Evolutionary conservation across 371 early-diverging fungal genomes (phyloP), one percentile per base, ranked within the genome.

Genomic region (Thermomucor indicae-seudaticae): DNA sequence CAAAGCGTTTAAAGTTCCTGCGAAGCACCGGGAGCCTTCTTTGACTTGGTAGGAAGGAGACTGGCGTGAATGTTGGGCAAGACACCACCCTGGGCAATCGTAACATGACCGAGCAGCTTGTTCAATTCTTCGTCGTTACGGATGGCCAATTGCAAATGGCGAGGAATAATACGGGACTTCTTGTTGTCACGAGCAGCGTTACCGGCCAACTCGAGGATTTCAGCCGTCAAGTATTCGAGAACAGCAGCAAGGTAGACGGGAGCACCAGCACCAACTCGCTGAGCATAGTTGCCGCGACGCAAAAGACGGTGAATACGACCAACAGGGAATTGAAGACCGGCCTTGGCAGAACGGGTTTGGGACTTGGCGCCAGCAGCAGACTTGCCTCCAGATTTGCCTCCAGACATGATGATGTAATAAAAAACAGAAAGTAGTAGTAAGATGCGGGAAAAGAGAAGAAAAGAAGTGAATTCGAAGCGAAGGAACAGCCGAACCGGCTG

Each of bases 231-330:
- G 81, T 96, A 96, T 80, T 95, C 95, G 57, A 96, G 86, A 45
- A 95, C 94, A 56, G 95, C 93, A 55, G 95, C 94, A 41, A 94
- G 78, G 80, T 93, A 96, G 66, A 95, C 94, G 64, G 93, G 93
- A 50, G 95, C 93, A 78, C 92, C 89, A 62, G 92, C 91, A 77
- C 92, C 93, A 51, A 94, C 86, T 81, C 94, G 90, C 71, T 89
- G 91, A 56, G 94, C 93, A 70, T 95, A 94, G 89, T 93, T 93
- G 58, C 95, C 94, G 78, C 89, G 89, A 68, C 94, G 89, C 56
- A 96, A 80, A 50, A 90, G 86, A 85, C 95, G 90, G 78, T 96
- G 95, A 66, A 96, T 88, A 90, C 96, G 93, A 70, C 93, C 93
- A 61, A 92, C 93, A 54, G 96, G 96, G 87, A 95, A 95, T 69